These are phyloP conservation scores for Hamamelis virginiana DNA, from an alignment of 164 flowering plant genomes.

Conservation along the genomic window DNA sequence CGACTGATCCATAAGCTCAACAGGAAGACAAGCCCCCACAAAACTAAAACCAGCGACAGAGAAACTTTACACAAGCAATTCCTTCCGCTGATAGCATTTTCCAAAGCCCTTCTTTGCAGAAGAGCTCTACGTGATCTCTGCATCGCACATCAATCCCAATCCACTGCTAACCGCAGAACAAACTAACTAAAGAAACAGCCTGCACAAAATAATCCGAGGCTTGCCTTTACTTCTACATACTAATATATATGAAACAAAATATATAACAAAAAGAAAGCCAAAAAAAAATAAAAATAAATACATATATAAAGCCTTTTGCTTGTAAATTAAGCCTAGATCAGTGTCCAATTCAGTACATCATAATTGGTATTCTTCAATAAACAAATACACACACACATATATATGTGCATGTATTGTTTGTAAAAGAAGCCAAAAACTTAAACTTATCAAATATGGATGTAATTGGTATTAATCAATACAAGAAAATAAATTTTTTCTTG, in stretches of 20 bases:
- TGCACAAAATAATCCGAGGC: not conserved
- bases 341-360: not conserved
- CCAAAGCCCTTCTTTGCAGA: slow-evolving; percentile 74
- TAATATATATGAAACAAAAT: not conserved
- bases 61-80: slow-evolving; percentile 58
- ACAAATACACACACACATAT: too few species aligned
- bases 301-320: too few species aligned
- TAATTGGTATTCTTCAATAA: too few species aligned
- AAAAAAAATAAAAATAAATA: not conserved
- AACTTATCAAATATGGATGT: not conserved
- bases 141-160: slow-evolving; percentile 77
- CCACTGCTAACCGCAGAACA: slow-evolving; percentile 1
- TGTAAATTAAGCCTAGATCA: slow-evolving; percentile 6
- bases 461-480: not conserved
- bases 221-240: not conserved
- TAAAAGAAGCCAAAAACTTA: not conserved
- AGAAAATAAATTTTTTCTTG: not conserved
- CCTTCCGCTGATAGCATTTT: slow-evolving; percentile 38
- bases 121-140: slow-evolving; percentile 92
- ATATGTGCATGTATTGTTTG: not conserved
- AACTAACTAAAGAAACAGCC: not conserved
- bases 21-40: slow-evolving; percentile 78
- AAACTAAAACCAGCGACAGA: slow-evolving; percentile 53
- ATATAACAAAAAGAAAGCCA: not conserved
- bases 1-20: slow-evolving; percentile 67